Base-by-base conservation (phyloP, 306 rosid species). In the Senna tora region DNA sequence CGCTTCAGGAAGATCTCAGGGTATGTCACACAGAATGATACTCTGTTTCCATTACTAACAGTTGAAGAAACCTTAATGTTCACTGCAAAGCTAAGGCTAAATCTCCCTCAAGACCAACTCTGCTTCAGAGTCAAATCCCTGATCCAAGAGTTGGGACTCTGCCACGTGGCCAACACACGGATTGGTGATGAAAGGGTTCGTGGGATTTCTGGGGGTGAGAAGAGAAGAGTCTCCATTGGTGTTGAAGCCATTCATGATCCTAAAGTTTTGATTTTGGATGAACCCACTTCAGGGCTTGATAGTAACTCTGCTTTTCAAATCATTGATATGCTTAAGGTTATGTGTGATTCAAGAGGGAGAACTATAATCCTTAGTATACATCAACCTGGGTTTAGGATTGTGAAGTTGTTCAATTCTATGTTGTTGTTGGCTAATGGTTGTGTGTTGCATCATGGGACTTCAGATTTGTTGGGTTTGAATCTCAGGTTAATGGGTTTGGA, bases 1-100 rank as follows among this genome's bases (percentile, higher is more conserved):
- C 75, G 43, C 64, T 85, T 90, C 89, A 84, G 63, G 76, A 90
- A 84, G 82, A 68, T 75, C 25, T 90, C 89, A 9, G 96, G 93
- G 53, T 93, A 85, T 72, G 98, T 90, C n/a, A 86, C 96, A 30
- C 97, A 93, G 47, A 88, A 84, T 41, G 96, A 93, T 51, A 78
- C 81, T 20, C 86, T 90, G 4, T 93, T 89, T 70, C 98, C 93
- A 32, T 76, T 93, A 55, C 97, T 93, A 14, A 86, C 97, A 0
- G 96, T 93, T 39, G 88, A 90, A 80, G 98, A 93, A 87, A 93
- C 97, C 84, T 67, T 93, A 20, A 79, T 84, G 85, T 93, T 90
- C 55, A 88, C 93, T 34, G 93, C 92, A 66, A 69, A 82, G 71
- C 82, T 87, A 50, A 77, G 92, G 76, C 47, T 87, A 51, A 45